These are phyloP conservation scores for Vigna angularis DNA, from an alignment of 306 rosid species.

Conservation along the genomic window DNA sequence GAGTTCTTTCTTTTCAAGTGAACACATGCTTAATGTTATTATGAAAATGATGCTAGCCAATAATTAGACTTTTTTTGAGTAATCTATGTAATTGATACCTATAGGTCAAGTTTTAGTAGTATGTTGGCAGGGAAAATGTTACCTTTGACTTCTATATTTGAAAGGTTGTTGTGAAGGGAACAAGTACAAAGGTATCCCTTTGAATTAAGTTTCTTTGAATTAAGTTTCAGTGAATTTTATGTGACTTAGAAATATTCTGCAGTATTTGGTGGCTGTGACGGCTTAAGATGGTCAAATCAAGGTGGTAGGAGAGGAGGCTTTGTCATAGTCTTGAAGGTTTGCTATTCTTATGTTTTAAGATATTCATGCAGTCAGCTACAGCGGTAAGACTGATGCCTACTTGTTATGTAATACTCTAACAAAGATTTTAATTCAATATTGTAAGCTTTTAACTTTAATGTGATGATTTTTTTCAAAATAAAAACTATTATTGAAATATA, in stretches of 20 bases:
- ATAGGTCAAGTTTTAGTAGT: background rate
- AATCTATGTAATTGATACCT: background rate
- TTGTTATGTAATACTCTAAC: too few relatives aligned
- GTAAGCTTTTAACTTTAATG: background rate
- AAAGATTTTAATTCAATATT: background rate
- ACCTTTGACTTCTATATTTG: background rate
- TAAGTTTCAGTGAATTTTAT: background rate
- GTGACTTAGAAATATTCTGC: background rate
- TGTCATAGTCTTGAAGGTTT: background rate
- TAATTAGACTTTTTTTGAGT: background rate
- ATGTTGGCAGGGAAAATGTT: background rate
- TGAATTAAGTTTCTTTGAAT: background rate
- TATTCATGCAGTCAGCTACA: background rate
- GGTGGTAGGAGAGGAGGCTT: background rate
- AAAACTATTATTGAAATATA: background rate
- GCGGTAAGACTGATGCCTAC: too few relatives aligned
- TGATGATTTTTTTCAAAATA: background rate
- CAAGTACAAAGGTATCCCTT: background rate
- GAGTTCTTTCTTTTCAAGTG: too few relatives aligned
- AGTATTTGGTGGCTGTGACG: slow-evolving; percentile 3
- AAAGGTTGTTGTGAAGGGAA: background rate
- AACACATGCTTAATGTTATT: background rate
- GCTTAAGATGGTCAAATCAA: slow-evolving; percentile 9
- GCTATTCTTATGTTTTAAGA: background rate
- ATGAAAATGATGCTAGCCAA: background rate